phyloP scores from a whole-genome alignment of 306 rosid genomes.

The Vigna radiata region DNA sequence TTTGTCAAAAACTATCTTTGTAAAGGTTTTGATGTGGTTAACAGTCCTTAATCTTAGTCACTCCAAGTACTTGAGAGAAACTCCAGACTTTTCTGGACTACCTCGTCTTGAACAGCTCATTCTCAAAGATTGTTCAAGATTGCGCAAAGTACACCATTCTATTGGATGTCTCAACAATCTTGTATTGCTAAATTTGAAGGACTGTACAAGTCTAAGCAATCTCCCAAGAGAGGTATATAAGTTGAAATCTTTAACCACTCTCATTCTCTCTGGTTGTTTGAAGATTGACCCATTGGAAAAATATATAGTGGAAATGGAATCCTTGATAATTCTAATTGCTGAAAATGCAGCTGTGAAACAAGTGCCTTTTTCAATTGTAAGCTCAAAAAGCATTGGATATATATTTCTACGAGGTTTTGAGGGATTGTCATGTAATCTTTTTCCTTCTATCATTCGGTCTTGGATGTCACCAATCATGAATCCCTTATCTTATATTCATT shows the following conservation, averaged over 20 bases:
- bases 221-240: too few species aligned
- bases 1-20: constrained; percentile 12
- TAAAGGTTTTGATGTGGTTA: neutral
- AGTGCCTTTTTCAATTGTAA: constrained; percentile 38
- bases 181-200: too few species aligned
- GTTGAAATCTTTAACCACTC: constrained; percentile 46
- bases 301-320: neutral
- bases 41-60: too few species aligned
- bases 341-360: constrained; percentile 44
- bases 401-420: constrained; percentile 47
- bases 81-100: too few species aligned
- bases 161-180: too few species aligned
- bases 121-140: too few species aligned
- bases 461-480: constrained; percentile 39
- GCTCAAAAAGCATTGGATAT: constrained; percentile 27
- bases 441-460: constrained; percentile 44
- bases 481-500: neutral
- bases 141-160: too few species aligned
- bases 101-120: too few species aligned
- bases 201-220: too few species aligned
- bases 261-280: constrained; percentile 51
- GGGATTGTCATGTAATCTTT: constrained; percentile 34
- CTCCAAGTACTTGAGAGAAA: too few species aligned
- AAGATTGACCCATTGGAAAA: constrained; percentile 40
- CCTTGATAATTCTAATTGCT: constrained; percentile 38